A percentile compares a stretch with the other conserved stretches of the same genome.
Conservation (phyloP, 257 asterid genomes). For the Plantago ovata region DNA sequence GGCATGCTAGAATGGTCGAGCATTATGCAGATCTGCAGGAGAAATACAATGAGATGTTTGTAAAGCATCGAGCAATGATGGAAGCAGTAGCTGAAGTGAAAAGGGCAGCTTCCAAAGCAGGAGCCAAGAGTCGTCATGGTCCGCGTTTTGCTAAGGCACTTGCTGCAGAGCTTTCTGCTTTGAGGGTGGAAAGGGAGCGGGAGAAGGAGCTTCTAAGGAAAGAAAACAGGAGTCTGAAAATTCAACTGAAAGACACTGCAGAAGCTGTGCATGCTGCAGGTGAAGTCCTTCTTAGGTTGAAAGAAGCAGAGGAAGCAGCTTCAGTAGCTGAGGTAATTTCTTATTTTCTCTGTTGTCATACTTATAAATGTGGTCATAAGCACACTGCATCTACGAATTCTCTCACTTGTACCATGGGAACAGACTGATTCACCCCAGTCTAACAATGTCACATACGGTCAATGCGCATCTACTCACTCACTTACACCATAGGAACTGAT, state of each 20-base stretch:
- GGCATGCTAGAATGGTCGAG: conserved; percentile 90
- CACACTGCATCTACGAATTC: no score
- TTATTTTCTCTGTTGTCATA: not conserved
- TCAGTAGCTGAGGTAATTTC: conserved; percentile 74
- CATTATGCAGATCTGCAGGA: conserved; percentile 89
- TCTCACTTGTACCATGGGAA: no score
- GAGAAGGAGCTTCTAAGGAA: conserved; percentile 71
- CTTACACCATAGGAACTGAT: no score
- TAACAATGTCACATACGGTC: no score
- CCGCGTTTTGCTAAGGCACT: conserved; percentile 80
- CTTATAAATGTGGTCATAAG: no score
- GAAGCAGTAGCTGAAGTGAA: conserved; percentile 79
- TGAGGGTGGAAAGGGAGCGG: conserved; percentile 76
- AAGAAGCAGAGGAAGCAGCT: conserved; percentile 89
- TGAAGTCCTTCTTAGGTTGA: conserved; percentile 80
- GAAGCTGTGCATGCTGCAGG: conserved; percentile 99
- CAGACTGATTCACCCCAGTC: no score
- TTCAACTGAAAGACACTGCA: conserved; percentile 90
- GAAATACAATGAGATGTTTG: conserved; percentile 63
- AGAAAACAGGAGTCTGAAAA: conserved; percentile 66
- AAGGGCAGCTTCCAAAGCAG: conserved; percentile 90
- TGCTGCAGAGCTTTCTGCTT: conserved; percentile 83
- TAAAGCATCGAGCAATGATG: conserved; percentile 67
- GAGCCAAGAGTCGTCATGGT: conserved; percentile 79
- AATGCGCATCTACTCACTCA: no score